Base-by-base conservation (phyloP, 2,329 filamentous ascomycete genomes). In the Monosporascus cannonballus region DNA sequence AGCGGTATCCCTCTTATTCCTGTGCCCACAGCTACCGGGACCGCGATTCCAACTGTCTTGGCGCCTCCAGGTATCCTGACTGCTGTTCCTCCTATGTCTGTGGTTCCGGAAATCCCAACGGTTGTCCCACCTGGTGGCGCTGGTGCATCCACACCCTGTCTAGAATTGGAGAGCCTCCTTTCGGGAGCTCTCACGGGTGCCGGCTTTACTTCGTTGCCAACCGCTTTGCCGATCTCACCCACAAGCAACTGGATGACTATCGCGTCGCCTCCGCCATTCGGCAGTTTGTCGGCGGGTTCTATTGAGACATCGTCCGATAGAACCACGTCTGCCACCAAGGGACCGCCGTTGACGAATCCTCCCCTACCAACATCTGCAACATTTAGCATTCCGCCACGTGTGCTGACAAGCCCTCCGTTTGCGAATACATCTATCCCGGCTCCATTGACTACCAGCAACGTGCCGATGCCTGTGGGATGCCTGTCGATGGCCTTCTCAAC, bases 401-500 rank as follows among this genome's bases (percentile, higher is more conserved):
- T 25, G 17, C 15, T 24, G 2, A 18, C 42, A 11, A 3, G 2
- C 42, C 42, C 47, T 22, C 52, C 50, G 42, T 44, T 49, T 44
- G 46, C 45, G 14, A 44, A 50, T 34, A 34, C 52, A 27, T 46
- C 42, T 46, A 4, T 46, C 11, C 20, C 42, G 14, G 18, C 18
- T 4, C 17, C 18, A 42, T 20, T 14, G 6, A 8, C n/a, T 20
- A 42, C 11, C 11, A 34, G 30, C 30, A 34, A 34, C 30, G 30
- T 34, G 30, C 30, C 30, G 11, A 5, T 34, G 11, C 49, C 59
- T 17, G 47, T 51, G 24, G 55, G 39, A 37, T 67, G 64, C 48
- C 41, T 62, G 17, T 60, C 59, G 3, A 65, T 65, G 63, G 61
- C 62, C 15, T 63, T 63, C 15, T 47, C 65, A 52, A 60, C 60